phyloP scores from a whole-genome alignment of 2,329 filamentous ascomycete species.

The Fusarium nelsonii region DNA sequence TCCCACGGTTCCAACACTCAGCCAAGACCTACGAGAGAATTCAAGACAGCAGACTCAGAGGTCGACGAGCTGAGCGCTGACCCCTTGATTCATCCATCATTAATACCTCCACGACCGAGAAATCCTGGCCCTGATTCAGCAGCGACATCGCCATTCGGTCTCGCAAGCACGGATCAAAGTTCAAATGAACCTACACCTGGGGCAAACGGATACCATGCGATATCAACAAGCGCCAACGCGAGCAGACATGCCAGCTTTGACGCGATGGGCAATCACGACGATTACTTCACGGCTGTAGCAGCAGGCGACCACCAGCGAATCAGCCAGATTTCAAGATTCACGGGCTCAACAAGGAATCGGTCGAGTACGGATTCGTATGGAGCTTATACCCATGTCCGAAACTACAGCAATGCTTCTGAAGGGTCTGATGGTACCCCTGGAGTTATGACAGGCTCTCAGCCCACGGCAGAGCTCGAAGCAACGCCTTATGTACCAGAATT shows the following conservation, averaged over 20 bases:
- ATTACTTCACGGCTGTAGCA: slow-evolving; percentile 49
- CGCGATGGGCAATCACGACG: slow-evolving; percentile 38
- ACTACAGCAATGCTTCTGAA: slow-evolving; percentile 61
- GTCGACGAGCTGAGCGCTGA: slow-evolving; percentile 59
- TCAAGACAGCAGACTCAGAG: slow-evolving; percentile 58
- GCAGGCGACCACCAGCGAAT: slow-evolving; percentile 24
- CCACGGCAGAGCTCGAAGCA: slow-evolving; percentile 54
- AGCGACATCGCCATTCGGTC: slow-evolving; percentile 35
- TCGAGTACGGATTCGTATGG: slow-evolving; percentile 57
- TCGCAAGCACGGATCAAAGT: slow-evolving; percentile 46
- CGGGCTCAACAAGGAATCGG: slow-evolving; percentile 45
- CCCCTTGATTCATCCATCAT: slow-evolving; percentile 57
- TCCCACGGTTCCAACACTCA: slow-evolving; percentile 49
- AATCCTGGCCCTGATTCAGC: slow-evolving; percentile 43
- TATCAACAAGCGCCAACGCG: slow-evolving; percentile 41
- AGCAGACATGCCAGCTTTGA: slow-evolving; percentile 51
- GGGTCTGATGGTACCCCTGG: slow-evolving; percentile 53
- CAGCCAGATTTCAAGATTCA: slow-evolving; percentile 39
- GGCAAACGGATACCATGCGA: slow-evolving; percentile 43
- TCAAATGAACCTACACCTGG: slow-evolving; percentile 48
- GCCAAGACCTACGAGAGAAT: slow-evolving; percentile 53
- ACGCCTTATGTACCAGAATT: slow-evolving; percentile 54
- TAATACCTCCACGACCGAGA: slow-evolving; percentile 48
- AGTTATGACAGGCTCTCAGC: slow-evolving; percentile 23
- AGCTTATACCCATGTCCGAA: slow-evolving; percentile 55